Conservation (phyloP, 129 eudicot genomes). For the Centella asiatica region DNA sequence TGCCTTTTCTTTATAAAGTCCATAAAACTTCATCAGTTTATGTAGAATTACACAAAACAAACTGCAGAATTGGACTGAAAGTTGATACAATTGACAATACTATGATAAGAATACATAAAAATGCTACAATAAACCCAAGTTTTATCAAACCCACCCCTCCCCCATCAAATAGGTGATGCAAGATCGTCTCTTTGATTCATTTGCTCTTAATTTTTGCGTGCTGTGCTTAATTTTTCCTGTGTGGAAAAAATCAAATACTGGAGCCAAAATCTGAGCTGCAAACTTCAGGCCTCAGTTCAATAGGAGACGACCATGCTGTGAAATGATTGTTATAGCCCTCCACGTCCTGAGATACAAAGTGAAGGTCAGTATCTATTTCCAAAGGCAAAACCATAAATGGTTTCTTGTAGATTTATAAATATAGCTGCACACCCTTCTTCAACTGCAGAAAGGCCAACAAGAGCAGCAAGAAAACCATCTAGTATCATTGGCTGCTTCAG, state of each 20-base stretch:
- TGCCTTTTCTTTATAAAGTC: not conserved
- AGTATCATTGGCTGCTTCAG: slow-evolving; percentile 29
- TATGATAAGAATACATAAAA: not conserved
- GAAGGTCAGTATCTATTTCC: no score
- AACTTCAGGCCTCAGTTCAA: not conserved
- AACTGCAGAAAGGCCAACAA: slow-evolving; percentile 48
- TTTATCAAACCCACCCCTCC: no score
- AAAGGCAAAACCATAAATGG: no score
- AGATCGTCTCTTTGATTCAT: no score
- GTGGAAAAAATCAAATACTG: no score
- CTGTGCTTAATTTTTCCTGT: no score
- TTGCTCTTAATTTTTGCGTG: no score
- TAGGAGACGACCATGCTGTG: no score
- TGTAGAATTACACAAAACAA: not conserved
- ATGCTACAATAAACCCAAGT: no score
- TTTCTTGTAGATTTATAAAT: not conserved
- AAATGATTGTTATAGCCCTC: no score
- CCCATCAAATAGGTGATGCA: no score
- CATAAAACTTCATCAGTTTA: not conserved
- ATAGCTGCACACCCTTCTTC: not conserved
- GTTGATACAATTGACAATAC: not conserved
- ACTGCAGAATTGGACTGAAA: not conserved
- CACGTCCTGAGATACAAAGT: no score
- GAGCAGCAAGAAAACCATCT: slow-evolving; percentile 49
- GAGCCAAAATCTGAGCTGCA: not conserved